phyloP scores from a whole-genome alignment of 495 filamentous ascomycete genomes.

The Aspergillus heteromorphus region DNA sequence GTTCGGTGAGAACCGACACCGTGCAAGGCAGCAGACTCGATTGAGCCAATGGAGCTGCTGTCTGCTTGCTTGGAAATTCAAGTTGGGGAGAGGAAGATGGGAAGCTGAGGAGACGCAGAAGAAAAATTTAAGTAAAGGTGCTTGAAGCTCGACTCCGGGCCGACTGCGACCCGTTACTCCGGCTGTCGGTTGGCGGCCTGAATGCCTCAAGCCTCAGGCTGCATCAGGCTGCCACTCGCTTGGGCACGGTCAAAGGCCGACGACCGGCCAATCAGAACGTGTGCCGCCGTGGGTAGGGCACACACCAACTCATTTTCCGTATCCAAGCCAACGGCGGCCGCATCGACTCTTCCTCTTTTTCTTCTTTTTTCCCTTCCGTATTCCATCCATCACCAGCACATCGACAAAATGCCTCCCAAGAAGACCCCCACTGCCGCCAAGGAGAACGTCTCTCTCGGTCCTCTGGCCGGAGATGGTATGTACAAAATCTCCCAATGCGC shows the following conservation, averaged over 20 bases:
- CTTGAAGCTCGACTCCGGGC: slow-evolving; percentile 17
- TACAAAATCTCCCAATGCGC: neutral
- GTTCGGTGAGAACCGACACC: neutral
- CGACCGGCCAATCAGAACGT: slow-evolving; percentile 26
- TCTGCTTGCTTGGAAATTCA: neutral
- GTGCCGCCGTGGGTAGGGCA: slow-evolving; percentile 31
- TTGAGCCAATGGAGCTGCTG: neutral
- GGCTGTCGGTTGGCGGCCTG: too few species aligned
- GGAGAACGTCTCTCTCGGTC: slow-evolving; percentile 98
- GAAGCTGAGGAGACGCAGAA: neutral
- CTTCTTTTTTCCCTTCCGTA: slow-evolving; percentile 33
- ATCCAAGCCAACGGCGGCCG: slow-evolving; percentile 9
- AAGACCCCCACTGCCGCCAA: slow-evolving; percentile 68
- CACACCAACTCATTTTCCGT: slow-evolving; percentile 35
- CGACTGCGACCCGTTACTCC: slow-evolving; percentile 21
- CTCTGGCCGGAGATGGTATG: slow-evolving; percentile 84
- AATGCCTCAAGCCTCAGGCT: too few species aligned
- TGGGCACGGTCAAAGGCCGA: slow-evolving; percentile 7
- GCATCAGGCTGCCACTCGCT: slow-evolving; percentile 30
- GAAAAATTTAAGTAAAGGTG: slow-evolving; percentile 40
- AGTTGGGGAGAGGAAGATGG: slow-evolving; percentile 1
- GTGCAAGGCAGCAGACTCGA: neutral
- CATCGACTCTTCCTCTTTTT: slow-evolving; percentile 21
- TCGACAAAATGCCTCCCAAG: slow-evolving; percentile 73
- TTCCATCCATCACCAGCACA: slow-evolving; percentile 41